Evolutionary conservation across 225 moss, liverwort and hornwort genomes (phyloP).

Genomic region (Takakia lepidozioides): DNA sequence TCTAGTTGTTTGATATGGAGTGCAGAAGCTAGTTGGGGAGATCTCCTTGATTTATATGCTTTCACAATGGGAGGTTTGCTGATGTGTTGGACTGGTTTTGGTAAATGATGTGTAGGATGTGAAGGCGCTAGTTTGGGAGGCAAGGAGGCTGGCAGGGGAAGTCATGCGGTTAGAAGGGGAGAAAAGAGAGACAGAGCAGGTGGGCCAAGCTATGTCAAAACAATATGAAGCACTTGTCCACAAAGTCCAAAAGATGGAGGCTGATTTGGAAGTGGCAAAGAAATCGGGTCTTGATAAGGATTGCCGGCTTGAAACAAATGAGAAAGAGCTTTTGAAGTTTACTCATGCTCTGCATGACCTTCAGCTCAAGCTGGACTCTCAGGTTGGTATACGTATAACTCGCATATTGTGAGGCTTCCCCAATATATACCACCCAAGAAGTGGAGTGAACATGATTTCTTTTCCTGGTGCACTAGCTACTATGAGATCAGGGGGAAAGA

Average conservation of each 20-base stretch:
- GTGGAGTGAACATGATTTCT: too few species aligned
- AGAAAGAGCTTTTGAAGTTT: constrained; percentile 37
- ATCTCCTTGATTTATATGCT: too few species aligned
- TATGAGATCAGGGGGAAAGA: too few species aligned
- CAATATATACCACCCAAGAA: too few species aligned
- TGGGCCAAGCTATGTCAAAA: constrained; percentile 28
- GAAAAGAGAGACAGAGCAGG: constrained; percentile 37
- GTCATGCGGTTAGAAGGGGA: constrained; percentile 35
- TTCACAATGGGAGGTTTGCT: too few species aligned
- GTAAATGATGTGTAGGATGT: constrained; percentile 20
- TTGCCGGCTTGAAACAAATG: constrained; percentile 37
- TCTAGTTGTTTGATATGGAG: neutral
- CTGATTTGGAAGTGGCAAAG: constrained; percentile 46
- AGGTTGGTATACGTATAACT: too few species aligned
- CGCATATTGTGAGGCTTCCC: constrained; percentile 2
- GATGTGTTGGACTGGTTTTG: constrained; percentile 4
- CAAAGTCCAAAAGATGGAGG: constrained; percentile 45
- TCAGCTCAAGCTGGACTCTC: constrained; percentile 36
- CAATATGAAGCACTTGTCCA: constrained; percentile 48
- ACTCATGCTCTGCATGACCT: constrained; percentile 43
- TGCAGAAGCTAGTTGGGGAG: constrained; percentile 3
- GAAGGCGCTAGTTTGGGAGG: constrained; percentile 26
- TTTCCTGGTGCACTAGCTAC: neutral
- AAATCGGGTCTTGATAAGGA: constrained; percentile 47
- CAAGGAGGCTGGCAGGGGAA: constrained; percentile 33